Evolutionary conservation across 1,284 basidiomycete species (phyloP), one percentile per base, ranked within the genome.

Genomic region (Trichosporon sp.): DNA sequence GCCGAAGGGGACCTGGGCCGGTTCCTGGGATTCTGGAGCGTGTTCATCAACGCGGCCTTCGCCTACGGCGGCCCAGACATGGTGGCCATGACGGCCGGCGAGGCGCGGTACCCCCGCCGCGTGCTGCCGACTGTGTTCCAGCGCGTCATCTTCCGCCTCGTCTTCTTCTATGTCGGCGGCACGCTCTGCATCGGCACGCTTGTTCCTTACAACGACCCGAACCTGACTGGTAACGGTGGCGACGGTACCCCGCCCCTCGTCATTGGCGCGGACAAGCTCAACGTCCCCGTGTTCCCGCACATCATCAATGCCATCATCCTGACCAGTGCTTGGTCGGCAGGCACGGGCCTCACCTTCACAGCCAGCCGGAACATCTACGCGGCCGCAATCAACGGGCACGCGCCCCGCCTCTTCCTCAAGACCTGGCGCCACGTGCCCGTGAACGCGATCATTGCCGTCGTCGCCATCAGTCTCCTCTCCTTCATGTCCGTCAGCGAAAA

Each of bases 81-180:
- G 69, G 68, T 78, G 16, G 76, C 75, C 8, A 72, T 77, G 70
- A 73, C 77, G 21, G 74, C 78, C 0, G 78, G 76, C 5, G 80
- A 81, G 66, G 75, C 77, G 12, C 68, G 69, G 4, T 75, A 79
- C 46, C 80, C 80, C 2, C 88, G 90, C 54, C 87, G 89, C 21
- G 92, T 91, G 78, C 90, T 94, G 71, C 87, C 90, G 46, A 91
- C 90, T 77, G 92, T 92, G 1, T 90, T 91, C 82, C 87, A 87
- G 73, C 86, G 90, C 46, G 91, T 94, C 35, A 91, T 91, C 80
- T 85, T 90, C 75, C 90, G 91, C 78, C 92, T 95, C 75, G 86
- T 85, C 68, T 79, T 90, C 80, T 85, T 89, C 73, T 11, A 64
- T 43, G 43, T 64, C 40, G 59, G 63, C 12, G 68, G 68, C 43